Percentiles rank a stretch among this genome's conserved stretches.
Conservation (phyloP, 495 filamentous ascomycete genomes). For the Penicillium canescens region DNA sequence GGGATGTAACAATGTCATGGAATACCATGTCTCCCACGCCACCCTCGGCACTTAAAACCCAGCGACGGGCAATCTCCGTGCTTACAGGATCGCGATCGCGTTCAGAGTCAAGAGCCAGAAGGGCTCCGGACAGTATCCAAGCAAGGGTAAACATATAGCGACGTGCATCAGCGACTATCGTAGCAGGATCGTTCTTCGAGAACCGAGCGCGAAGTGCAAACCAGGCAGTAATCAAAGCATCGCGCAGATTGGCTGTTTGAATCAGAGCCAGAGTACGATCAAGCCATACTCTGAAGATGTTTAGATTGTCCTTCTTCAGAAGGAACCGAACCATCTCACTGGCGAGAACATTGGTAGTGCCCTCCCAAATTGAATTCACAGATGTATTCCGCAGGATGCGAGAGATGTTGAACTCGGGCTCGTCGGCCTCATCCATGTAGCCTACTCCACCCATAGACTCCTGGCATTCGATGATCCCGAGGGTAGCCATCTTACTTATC, state of each 20-base stretch:
- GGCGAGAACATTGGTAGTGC: slow-evolving; percentile 70
- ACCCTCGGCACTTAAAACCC: slow-evolving; percentile 32
- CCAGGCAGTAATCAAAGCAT: slow-evolving; percentile 21
- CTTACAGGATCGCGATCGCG: slow-evolving; percentile 31
- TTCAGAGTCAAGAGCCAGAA: slow-evolving; percentile 34
- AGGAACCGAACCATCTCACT: slow-evolving; percentile 61
- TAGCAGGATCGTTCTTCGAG: slow-evolving; percentile 6
- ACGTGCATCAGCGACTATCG: slow-evolving; percentile 32
- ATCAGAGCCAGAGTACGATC: slow-evolving; percentile 35
- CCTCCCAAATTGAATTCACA: slow-evolving; percentile 73
- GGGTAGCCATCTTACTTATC: slow-evolving; percentile 54
- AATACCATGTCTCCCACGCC: slow-evolving; percentile 36
- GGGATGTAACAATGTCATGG: slow-evolving; percentile 21
- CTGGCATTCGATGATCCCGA: slow-evolving; percentile 63
- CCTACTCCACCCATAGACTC: slow-evolving; percentile 75
- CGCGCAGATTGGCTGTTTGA: slow-evolving; percentile 2
- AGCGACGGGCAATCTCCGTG: slow-evolving; percentile 33
- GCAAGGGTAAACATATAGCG: slow-evolving; percentile 36
- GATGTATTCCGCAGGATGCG: slow-evolving; percentile 64
- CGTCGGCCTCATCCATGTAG: slow-evolving; percentile 59
- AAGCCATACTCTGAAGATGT: slow-evolving; percentile 42
- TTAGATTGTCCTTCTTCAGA: slow-evolving; percentile 41
- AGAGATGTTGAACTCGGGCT: slow-evolving; percentile 60
- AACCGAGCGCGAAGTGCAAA: slow-evolving; percentile 17
- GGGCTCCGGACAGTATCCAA: slow-evolving; percentile 31